phyloP scores from a whole-genome alignment of 2,329 filamentous ascomycete species.

The Colletotrichum agaves region DNA sequence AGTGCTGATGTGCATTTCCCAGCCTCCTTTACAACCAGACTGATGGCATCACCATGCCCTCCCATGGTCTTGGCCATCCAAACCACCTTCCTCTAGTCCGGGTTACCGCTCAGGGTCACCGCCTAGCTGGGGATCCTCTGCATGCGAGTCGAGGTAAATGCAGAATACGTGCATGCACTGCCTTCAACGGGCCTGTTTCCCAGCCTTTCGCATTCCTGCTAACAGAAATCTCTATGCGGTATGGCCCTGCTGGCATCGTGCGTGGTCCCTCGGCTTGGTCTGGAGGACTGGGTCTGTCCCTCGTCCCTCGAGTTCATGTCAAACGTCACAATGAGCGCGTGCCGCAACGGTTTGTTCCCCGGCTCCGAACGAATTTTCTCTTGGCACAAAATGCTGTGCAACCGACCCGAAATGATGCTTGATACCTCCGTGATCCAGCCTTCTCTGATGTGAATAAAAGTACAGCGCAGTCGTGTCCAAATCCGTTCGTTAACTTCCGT shows the following conservation, averaged over 20 bases:
- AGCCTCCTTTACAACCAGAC: conserved; percentile 19
- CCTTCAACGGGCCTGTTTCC: conserved; percentile 8
- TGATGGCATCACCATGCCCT: conserved; percentile 33
- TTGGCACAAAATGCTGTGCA: conserved; percentile 20
- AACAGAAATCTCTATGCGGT: not conserved
- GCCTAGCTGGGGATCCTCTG: not conserved
- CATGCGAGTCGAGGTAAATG: conserved; percentile 7
- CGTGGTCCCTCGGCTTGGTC: not conserved
- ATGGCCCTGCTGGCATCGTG: not conserved
- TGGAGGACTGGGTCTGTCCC: not conserved
- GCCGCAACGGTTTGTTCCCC: conserved; percentile 5
- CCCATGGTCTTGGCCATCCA: conserved; percentile 8
- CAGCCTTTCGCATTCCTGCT: conserved; percentile 30
- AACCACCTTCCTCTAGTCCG: not conserved
- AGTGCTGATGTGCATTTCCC: conserved; percentile 27
- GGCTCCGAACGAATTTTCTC: not conserved
- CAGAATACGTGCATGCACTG: conserved; percentile 28
- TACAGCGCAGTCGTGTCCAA: conserved; percentile 26
- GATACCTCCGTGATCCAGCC: conserved; percentile 8
- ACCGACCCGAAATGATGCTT: conserved; percentile 28
- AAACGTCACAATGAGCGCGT: conserved; percentile 6
- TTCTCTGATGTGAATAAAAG: conserved; percentile 20
- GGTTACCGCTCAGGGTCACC: not conserved
- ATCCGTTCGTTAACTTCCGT: conserved; percentile 25
- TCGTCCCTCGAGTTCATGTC: conserved; percentile 6